Base-by-base conservation (phyloP, 495 filamentous ascomycete genomes). In the Penicillium longicatenatum region DNA sequence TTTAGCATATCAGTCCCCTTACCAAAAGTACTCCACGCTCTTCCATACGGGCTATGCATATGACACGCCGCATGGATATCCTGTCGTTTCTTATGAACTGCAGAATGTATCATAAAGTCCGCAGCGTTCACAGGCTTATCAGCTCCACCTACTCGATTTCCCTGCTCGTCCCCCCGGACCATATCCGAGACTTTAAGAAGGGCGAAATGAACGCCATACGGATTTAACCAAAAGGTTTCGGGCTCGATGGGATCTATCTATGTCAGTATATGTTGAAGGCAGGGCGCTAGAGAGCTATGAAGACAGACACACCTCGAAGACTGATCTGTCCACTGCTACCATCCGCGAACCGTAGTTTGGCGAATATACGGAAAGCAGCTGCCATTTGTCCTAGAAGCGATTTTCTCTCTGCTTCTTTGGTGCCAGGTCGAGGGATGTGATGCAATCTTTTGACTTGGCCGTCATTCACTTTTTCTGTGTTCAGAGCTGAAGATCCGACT, bases 261-360 rank as follows among this genome's bases (percentile, higher is more conserved):
- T 26, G 26, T 26, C 3, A 26, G 26, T 6, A 26, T 26, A 4
- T 26, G 3, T 26, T 26, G 26, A 26, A 2, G 1, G 16, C 16
- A 21, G 19, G 22, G 19, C 24, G 20, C 26, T 21, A 21, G 19
- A 22, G 19, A 37, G 20, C 26, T 26, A 37, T 12, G 7, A 16
- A 12, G 10, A 10, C 26, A 37, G 29, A 19, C 43, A 41, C 30
- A 64, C 61, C 61, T 50, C 64, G 57, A 30, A 66, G 33, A 41
- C 54, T 63, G 58, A 88, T 87, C 63, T 87, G 85, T 0, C 85
- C 83, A 10, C 74, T 74, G 65, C 81, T 79, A 20, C 85, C 83
- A 69, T 86, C 84, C 11, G 79, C 82, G 66, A 80, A 86, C 48
- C 82, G 81, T 50, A 74, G 71, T 42, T 80, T 75, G 0, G 83